A percentile compares a stretch with the other conserved stretches of the same genome.
Conservation (phyloP, 768 basidiomycete genomes). For the Candolleomyces eurysporus region DNA sequence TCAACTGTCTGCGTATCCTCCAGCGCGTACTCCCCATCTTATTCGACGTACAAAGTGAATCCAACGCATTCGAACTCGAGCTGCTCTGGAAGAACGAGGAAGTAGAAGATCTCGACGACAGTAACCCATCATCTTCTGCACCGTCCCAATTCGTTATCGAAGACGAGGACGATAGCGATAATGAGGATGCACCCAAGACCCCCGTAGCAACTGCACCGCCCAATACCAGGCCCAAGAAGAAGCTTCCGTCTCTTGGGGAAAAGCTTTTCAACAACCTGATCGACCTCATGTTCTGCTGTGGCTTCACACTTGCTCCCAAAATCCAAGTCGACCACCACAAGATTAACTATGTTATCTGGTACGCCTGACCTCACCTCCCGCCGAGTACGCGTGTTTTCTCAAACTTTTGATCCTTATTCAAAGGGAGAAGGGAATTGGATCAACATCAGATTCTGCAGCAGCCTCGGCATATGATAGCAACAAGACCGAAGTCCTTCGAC, state of each 20-base stretch:
- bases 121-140: slow-evolving; percentile 22
- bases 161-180: slow-evolving; percentile 54
- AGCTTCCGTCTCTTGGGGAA: slow-evolving; percentile 77
- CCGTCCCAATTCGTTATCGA: slow-evolving; percentile 80
- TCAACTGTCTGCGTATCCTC: slow-evolving; percentile 91
- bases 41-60: slow-evolving; percentile 75
- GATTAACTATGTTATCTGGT: slow-evolving; percentile 89
- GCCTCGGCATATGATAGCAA: slow-evolving; percentile 68
- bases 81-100: slow-evolving; percentile 78
- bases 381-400: background rate
- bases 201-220: slow-evolving; percentile 10
- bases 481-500: slow-evolving; percentile 86
- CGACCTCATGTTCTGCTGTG: slow-evolving; percentile 91
- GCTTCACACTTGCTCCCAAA: slow-evolving; percentile 83
- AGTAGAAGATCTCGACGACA: slow-evolving; percentile 34
- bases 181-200: slow-evolving; percentile 26
- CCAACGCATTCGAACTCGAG: slow-evolving; percentile 71
- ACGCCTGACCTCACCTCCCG: slow-evolving; percentile 22
- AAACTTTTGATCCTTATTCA: slow-evolving; percentile 2
- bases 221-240: slow-evolving; percentile 34
- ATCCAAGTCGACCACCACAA: slow-evolving; percentile 78
- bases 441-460: slow-evolving; percentile 70
- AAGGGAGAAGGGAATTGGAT: slow-evolving; percentile 96
- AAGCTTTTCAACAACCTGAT: slow-evolving; percentile 74
- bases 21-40: slow-evolving; percentile 89